phyloP scores from a whole-genome alignment of 75 land plant species.

The Ceratopteris richardii region DNA sequence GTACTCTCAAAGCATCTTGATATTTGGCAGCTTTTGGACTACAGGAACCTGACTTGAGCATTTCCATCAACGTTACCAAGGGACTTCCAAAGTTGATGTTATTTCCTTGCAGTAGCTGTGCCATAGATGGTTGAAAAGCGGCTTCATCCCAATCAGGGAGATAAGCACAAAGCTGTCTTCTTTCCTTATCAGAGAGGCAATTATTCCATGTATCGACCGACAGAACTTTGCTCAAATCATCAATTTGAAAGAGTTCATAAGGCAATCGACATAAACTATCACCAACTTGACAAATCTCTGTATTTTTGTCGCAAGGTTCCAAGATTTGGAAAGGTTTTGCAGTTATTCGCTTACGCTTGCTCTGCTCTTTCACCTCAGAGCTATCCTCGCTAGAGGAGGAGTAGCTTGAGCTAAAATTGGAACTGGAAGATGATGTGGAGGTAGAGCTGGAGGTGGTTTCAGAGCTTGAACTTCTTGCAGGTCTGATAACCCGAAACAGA shows the following conservation, averaged over 20 bases:
- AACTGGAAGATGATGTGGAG: no score
- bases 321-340: no score
- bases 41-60: constrained; percentile 22
- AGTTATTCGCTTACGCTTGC: no score
- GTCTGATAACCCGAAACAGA: no score
- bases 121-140: constrained; percentile 11
- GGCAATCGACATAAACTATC: constrained; percentile 18
- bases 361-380: no score
- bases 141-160: constrained; percentile 18
- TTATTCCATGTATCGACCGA: constrained; percentile 32
- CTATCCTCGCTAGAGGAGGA: no score
- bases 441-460: no score
- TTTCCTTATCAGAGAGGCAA: constrained; percentile 29
- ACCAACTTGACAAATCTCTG: constrained; percentile 27
- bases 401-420: no score
- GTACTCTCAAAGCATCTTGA: constrained; percentile 16
- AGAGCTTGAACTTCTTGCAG: no score
- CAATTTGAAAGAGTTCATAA: constrained; percentile 21
- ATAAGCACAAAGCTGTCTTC: constrained; percentile 9
- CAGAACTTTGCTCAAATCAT: constrained; percentile 17
- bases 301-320: constrained; percentile 15
- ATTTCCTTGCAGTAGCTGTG: constrained; percentile 17
- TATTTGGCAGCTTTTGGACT: constrained; percentile 18
- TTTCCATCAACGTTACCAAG: constrained; percentile 11
- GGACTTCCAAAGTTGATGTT: constrained; percentile 29